Conservation (phyloP, 352 stramenopile species). For the Phytophthora ohioensis region DNA sequence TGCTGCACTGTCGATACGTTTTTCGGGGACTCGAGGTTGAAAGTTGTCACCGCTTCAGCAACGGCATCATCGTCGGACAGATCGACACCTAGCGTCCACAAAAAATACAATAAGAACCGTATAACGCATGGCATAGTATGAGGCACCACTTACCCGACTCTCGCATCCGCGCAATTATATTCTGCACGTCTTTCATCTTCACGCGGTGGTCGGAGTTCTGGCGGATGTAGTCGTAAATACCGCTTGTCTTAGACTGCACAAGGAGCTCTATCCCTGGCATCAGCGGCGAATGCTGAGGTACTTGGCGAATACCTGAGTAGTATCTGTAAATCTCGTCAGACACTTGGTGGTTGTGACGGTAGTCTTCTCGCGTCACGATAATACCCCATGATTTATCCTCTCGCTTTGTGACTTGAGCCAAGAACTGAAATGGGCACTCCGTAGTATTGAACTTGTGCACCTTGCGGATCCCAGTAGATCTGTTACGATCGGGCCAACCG, state of each 20-base stretch:
- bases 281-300: background rate
- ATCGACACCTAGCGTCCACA: background rate
- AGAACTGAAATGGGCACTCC: conserved; percentile 13
- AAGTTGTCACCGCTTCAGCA: conserved; percentile 1
- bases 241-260: background rate
- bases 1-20: conserved; percentile 10
- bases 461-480: background rate
- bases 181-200: conserved; percentile 7
- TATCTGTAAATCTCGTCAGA: background rate
- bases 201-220: conserved; percentile 7
- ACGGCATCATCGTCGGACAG: conserved; percentile 12
- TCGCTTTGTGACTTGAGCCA: background rate
- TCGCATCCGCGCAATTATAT: background rate
- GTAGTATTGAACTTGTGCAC: background rate
- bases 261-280: conserved; percentile 9
- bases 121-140: too few relatives aligned
- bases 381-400: background rate
- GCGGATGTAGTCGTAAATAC: conserved; percentile 9
- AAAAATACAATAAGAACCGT: background rate
- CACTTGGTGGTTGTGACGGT: conserved; percentile 5
- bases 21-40: background rate
- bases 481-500: conserved; percentile 3
- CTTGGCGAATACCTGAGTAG: conserved; percentile 27
- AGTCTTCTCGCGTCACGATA: conserved; percentile 2
- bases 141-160: background rate